phyloP scores from a whole-genome alignment of 1,284 basidiomycete genomes.

The Porogramme epimiltina region DNA sequence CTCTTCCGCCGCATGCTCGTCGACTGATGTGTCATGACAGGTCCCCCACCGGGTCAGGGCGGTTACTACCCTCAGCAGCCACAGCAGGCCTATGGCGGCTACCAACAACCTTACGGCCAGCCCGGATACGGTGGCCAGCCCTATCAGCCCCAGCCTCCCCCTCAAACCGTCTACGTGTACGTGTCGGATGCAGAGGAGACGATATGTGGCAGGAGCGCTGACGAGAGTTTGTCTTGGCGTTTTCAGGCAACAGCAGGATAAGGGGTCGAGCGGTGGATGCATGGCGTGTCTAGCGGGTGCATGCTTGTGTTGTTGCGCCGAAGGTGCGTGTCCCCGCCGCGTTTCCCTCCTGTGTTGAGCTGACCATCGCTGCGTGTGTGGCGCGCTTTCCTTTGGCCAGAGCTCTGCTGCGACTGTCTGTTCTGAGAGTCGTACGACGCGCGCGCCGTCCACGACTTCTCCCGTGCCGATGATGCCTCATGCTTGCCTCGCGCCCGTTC shows the following conservation, averaged over 20 bases:
- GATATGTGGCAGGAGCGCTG: too few species aligned
- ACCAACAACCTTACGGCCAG: conserved; percentile 26
- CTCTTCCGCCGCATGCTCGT: not conserved
- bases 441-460: conserved; percentile 6
- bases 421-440: conserved; percentile 43
- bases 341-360: too few species aligned
- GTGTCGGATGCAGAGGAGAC: too few species aligned
- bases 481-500: not conserved
- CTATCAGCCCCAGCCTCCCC: conserved; percentile 69
- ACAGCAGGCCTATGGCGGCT: conserved; percentile 61
- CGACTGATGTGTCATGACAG: conserved; percentile 32
- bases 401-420: conserved; percentile 72
- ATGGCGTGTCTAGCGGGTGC: conserved; percentile 73
- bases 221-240: not conserved
- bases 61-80: conserved; percentile 81
- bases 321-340: conserved; percentile 51
- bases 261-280: conserved; percentile 48
- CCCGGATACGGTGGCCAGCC: conserved; percentile 32
- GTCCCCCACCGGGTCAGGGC: conserved; percentile 61
- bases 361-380: not conserved
- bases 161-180: conserved; percentile 78
- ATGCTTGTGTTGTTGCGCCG: conserved; percentile 76
- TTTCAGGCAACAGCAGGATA: conserved; percentile 36
- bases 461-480: not conserved
- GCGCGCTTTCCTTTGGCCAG: conserved; percentile 39